Evolutionary conservation across 495 filamentous ascomycete species (phyloP).

Genomic region (Evansstolkia leycettana): DNA sequence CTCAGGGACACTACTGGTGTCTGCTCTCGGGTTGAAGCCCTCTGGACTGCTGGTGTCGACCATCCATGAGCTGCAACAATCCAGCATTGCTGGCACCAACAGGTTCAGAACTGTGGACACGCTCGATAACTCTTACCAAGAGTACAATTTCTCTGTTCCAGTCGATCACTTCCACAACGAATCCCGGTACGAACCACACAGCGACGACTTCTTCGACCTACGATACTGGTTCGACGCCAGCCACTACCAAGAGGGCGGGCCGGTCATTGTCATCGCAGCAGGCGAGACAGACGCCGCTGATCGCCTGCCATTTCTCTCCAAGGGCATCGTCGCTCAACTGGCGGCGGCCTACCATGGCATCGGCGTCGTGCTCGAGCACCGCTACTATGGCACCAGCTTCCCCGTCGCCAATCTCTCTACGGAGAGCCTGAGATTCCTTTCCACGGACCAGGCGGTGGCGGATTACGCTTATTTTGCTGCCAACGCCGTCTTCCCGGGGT

Average conservation of each 20-base stretch:
- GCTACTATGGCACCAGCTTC: slow-evolving; percentile 57
- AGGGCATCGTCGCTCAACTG: slow-evolving; percentile 54
- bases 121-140: too few species aligned
- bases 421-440: slow-evolving; percentile 57
- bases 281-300: slow-evolving; percentile 47
- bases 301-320: slow-evolving; percentile 53
- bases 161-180: slow-evolving; percentile 70
- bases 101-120: too few species aligned
- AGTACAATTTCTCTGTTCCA: slow-evolving; percentile 49
- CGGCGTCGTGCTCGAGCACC: slow-evolving; percentile 65
- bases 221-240: slow-evolving; percentile 64
- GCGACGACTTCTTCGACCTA: slow-evolving; percentile 41
- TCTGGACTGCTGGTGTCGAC: too few species aligned
- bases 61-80: too few species aligned
- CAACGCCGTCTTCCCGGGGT: slow-evolving; percentile 49
- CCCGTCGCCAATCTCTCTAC: slow-evolving; percentile 46
- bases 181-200: slow-evolving; percentile 55
- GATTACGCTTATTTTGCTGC: slow-evolving; percentile 62
- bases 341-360: slow-evolving; percentile 51
- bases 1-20: too few species aligned
- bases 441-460: slow-evolving; percentile 62
- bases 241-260: slow-evolving; percentile 55
- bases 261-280: slow-evolving; percentile 56
- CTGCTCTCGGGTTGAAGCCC: too few species aligned
- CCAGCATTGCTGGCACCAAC: too few species aligned